phyloP scores from a whole-genome alignment of 345 rosid species.

The Melaleuca alternifolia region DNA sequence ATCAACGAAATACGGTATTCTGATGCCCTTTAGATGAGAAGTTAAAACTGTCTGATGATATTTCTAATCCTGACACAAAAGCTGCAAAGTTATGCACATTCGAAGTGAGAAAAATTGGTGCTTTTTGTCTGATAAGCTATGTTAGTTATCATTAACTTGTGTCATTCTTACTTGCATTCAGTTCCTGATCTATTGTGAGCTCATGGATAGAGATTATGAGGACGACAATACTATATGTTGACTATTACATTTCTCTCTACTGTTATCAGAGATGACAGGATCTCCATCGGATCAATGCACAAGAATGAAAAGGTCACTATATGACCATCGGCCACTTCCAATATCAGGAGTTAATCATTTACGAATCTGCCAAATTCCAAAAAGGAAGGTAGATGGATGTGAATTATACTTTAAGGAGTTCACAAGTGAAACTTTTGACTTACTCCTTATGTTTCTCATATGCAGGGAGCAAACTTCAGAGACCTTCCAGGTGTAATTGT shows the following conservation, averaged over 20 bases:
- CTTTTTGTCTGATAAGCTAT: background rate
- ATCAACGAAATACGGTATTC: conserved; percentile 47
- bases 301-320: conserved; percentile 19
- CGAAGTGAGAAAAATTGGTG: background rate
- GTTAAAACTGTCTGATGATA: background rate
- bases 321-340: conserved; percentile 62
- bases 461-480: conserved; percentile 89
- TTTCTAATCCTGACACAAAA: background rate
- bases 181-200: background rate
- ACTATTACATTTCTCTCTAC: background rate
- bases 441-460: conserved; percentile 3
- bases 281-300: conserved; percentile 13
- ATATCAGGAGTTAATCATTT: conserved; percentile 47
- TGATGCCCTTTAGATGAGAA: background rate
- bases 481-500: conserved; percentile 82
- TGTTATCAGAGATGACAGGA: conserved; percentile 50
- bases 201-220: background rate
- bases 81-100: background rate
- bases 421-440: background rate
- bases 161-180: background rate
- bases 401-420: background rate
- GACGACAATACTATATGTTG: background rate
- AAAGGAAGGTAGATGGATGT: conserved; percentile 51
- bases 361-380: conserved; percentile 79
- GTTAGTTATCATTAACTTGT: background rate